Evolutionary conservation across 345 rosid species (phyloP).

Genomic region (Gossypium rotundifolium): DNA sequence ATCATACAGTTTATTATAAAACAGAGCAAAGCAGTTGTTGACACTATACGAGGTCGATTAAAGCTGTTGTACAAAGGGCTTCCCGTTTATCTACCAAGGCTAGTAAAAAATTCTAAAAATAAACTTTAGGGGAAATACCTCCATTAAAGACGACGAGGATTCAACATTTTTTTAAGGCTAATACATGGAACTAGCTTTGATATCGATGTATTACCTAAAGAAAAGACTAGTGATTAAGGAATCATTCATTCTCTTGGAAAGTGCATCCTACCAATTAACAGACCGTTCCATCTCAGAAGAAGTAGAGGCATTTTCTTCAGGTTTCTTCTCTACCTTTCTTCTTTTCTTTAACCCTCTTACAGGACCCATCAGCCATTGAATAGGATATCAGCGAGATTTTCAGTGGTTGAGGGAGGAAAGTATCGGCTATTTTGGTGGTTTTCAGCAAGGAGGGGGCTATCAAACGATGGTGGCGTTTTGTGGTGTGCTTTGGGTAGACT

Average conservation of each 20-base stretch:
- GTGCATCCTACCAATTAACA: constrained; percentile 45
- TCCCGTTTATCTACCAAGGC: not conserved
- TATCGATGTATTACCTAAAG: not conserved
- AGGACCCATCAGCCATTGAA: constrained; percentile 43
- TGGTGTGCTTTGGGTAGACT: too few relatives aligned
- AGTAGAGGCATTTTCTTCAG: constrained; percentile 34
- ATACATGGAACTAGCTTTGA: not conserved
- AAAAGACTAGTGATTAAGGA: not conserved
- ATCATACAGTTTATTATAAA: not conserved
- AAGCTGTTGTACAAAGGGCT: not conserved
- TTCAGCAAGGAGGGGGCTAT: too few relatives aligned
- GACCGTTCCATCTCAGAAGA: constrained; percentile 33
- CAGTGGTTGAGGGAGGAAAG: too few relatives aligned
- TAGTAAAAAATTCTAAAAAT: not conserved
- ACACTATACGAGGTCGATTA: too few relatives aligned
- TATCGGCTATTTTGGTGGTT: too few relatives aligned
- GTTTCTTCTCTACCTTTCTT: constrained; percentile 29
- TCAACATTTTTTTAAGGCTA: not conserved
- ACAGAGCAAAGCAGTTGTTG: too few relatives aligned
- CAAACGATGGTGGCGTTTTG: too few relatives aligned
- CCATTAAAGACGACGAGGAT: not conserved
- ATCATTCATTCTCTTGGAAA: constrained; percentile 12
- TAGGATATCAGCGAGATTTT: not conserved
- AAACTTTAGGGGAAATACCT: not conserved
- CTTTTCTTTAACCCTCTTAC: constrained; percentile 37